phyloP scores from a whole-genome alignment of 768 basidiomycete genomes.

The Psilocybe cubensis region DNA sequence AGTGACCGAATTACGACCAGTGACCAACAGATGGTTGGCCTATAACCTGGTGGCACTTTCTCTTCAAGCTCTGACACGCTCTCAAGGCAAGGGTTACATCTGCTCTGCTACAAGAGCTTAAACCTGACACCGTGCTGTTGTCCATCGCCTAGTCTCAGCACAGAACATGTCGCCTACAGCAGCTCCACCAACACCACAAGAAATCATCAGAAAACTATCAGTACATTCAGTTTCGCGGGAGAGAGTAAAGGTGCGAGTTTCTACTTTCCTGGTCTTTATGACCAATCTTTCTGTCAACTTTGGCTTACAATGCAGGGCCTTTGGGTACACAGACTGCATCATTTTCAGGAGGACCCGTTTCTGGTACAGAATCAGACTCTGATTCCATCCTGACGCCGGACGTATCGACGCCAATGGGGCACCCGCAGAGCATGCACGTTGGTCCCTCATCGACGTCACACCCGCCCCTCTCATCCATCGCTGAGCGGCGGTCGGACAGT shows the following conservation, averaged over 20 bases:
- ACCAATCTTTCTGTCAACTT: background rate
- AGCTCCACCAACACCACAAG: slow-evolving; percentile 82
- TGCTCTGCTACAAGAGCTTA: background rate
- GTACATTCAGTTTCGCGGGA: slow-evolving; percentile 58
- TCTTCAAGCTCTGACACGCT: background rate
- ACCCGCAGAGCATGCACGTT: slow-evolving; percentile 29
- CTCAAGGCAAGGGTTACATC: background rate
- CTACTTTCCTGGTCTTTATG: background rate
- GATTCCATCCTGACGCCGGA: slow-evolving; percentile 72
- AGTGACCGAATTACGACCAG: background rate
- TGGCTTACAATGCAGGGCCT: slow-evolving; percentile 6
- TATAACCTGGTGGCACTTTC: background rate
- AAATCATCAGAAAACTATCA: slow-evolving; percentile 85
- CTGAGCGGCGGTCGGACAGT: slow-evolving; percentile 70
- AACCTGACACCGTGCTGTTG: background rate
- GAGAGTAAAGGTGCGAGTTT: slow-evolving; percentile 46
- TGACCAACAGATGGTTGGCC: background rate
- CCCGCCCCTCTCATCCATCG: slow-evolving; percentile 75
- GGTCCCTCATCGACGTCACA: slow-evolving; percentile 40
- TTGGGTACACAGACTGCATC: slow-evolving; percentile 20
- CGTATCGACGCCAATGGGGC: slow-evolving; percentile 42
- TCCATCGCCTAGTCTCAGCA: background rate
- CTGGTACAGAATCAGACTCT: slow-evolving; percentile 87
- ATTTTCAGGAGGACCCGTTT: slow-evolving; percentile 41
- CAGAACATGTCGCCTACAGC: slow-evolving; percentile 41